A percentile compares a stretch with the other conserved stretches of the same genome.
Conservation (phyloP, 345 rosid genomes). For the Draba incana region DNA sequence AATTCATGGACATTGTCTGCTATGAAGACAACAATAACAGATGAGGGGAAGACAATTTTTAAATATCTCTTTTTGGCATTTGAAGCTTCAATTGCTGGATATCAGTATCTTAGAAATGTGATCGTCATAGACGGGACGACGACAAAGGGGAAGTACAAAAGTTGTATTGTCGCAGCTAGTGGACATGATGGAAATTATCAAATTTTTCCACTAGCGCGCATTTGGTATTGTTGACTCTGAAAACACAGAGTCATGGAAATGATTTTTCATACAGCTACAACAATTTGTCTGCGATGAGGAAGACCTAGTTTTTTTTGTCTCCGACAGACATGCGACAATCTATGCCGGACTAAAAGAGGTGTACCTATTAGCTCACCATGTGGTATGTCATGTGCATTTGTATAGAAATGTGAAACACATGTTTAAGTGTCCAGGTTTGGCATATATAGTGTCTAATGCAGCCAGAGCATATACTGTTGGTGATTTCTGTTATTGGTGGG, state of each 20-base stretch:
- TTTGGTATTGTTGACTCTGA: neutral
- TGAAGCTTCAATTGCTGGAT: neutral
- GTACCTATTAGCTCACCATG: neutral
- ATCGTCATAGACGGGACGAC: neutral
- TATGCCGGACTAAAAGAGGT: neutral
- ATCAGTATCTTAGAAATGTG: neutral
- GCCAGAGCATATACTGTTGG: neutral
- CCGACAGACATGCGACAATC: neutral
- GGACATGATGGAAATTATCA: neutral
- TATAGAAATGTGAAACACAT: neutral
- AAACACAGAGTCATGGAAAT: neutral
- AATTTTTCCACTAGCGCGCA: too few relatives aligned
- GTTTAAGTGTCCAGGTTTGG: neutral
- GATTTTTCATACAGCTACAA: neutral
- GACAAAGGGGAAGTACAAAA: neutral
- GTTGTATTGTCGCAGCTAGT: neutral
- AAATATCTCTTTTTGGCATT: neutral
- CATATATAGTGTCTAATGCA: neutral
- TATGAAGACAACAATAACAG: neutral
- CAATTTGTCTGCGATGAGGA: neutral
- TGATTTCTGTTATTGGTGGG: neutral
- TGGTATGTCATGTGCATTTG: neutral
- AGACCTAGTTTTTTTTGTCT: neutral
- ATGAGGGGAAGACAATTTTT: neutral
- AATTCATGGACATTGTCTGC: neutral